Conservation (phyloP, 306 rosid species). For the Quercus wislizeni region DNA sequence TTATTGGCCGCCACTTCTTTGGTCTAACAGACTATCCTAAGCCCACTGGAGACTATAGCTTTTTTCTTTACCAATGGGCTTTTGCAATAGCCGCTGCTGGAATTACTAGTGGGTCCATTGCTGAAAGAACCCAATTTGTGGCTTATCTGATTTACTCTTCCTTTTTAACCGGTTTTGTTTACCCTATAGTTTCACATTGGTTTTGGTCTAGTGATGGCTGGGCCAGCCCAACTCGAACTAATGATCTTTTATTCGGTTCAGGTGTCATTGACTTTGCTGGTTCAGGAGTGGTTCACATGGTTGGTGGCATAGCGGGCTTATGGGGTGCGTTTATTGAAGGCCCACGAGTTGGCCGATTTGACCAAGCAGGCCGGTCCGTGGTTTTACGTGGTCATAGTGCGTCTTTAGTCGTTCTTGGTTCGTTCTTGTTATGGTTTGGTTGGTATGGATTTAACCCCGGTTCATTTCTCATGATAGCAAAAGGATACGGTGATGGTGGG, state of each 20-base stretch:
- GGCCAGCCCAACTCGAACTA: constrained; percentile 49
- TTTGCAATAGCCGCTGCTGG: constrained; percentile 83
- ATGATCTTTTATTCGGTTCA: constrained; percentile 36
- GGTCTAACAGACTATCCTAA: constrained; percentile 47
- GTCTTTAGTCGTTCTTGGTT: constrained; percentile 62
- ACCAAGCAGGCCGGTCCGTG: constrained; percentile 51
- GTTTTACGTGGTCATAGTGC: constrained; percentile 69
- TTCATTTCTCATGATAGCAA: constrained; percentile 57
- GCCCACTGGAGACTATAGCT: constrained; percentile 47
- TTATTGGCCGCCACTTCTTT: constrained; percentile 74
- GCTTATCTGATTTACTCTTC: constrained; percentile 79
- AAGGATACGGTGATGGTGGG: constrained; percentile 25
- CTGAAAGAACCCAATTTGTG: constrained; percentile 72
- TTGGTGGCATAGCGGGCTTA: constrained; percentile 71
- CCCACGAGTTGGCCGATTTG: constrained; percentile 76
- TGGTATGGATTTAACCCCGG: constrained; percentile 92
- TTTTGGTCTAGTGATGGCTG: constrained; percentile 72
- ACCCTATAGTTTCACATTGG: constrained; percentile 78
- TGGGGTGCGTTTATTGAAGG: constrained; percentile 86
- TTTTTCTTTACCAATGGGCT: constrained; percentile 88
- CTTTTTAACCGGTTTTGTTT: constrained; percentile 68
- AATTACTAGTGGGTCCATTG: constrained; percentile 84
- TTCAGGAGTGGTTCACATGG: constrained; percentile 79
- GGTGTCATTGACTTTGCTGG: constrained; percentile 74
- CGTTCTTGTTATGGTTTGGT: constrained; percentile 79